A percentile compares a stretch with the other conserved stretches of the same genome.
Conservation (phyloP, 495 filamentous ascomycete species). For the Parmelia sp. region DNA sequence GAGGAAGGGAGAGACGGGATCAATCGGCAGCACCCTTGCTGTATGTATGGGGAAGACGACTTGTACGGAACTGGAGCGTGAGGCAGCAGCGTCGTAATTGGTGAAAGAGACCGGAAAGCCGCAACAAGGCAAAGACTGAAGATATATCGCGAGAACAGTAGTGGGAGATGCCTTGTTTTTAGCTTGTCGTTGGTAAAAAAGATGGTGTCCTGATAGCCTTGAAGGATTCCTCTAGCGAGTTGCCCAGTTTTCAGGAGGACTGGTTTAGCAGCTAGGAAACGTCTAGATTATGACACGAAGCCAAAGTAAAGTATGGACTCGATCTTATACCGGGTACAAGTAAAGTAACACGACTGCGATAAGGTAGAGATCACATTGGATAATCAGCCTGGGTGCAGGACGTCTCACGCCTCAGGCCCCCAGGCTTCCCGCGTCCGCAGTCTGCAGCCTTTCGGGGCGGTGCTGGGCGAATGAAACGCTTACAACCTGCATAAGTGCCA, state of each 20-base stretch:
- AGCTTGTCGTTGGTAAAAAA: background rate
- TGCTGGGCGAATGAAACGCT: conserved; percentile 5
- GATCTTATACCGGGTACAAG: background rate
- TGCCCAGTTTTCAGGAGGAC: background rate
- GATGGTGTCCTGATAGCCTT: conserved; percentile 18
- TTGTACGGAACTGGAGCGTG: background rate
- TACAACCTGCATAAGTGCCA: conserved; percentile 1
- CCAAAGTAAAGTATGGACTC: background rate
- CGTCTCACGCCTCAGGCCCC: background rate
- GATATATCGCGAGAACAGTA: background rate
- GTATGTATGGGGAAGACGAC: background rate
- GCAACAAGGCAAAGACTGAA: background rate
- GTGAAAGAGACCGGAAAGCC: background rate
- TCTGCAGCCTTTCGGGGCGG: background rate
- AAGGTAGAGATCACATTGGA: background rate
- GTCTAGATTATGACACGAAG: conserved; percentile 1
- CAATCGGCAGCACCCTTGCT: background rate
- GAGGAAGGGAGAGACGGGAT: background rate
- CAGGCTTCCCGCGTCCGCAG: background rate
- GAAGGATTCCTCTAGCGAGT: conserved; percentile 7
- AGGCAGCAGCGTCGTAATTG: conserved; percentile 8
- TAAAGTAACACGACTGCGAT: background rate
- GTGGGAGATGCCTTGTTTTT: conserved; percentile 14
- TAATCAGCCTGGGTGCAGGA: background rate
- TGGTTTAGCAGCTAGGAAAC: background rate